Evolutionary conservation across 164 flowering plant genomes (phyloP).

Genomic region (Protea cynaroides): DNA sequence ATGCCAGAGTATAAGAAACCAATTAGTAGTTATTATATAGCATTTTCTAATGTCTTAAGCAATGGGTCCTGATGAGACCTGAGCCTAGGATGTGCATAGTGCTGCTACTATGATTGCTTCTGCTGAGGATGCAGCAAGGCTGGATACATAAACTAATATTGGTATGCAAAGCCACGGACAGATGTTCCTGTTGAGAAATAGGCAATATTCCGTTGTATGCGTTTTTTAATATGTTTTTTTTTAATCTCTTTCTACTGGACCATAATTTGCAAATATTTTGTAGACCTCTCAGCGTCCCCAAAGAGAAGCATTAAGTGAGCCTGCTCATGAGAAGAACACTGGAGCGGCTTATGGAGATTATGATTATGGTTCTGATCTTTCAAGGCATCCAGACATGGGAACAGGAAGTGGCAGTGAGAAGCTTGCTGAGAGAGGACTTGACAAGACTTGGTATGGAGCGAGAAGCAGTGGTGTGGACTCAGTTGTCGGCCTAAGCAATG

Average conservation of each 20-base stretch:
- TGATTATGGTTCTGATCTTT: conserved; percentile 45
- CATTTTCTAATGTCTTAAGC: no score
- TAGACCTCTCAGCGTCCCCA: conserved; percentile 35
- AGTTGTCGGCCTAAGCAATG: conserved; percentile 43
- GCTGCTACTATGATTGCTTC: background rate
- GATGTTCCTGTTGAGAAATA: background rate
- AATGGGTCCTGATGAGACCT: no score
- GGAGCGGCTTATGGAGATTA: conserved; percentile 38
- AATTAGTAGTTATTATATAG: no score
- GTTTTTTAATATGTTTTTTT: background rate
- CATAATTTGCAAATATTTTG: background rate
- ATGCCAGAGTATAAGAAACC: no score
- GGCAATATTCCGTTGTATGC: background rate
- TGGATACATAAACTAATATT: background rate
- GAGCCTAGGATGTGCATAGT: no score
- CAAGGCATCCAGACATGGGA: conserved; percentile 37
- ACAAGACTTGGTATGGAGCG: conserved; percentile 42
- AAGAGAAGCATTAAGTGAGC: conserved; percentile 36
- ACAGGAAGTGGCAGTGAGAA: conserved; percentile 35
- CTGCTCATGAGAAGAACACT: conserved; percentile 39
- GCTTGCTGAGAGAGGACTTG: conserved; percentile 31
- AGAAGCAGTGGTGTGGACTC: conserved; percentile 32
- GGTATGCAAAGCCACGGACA: background rate
- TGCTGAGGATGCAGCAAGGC: background rate
- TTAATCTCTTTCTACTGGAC: background rate